Evolutionary conservation across 139 green algal species (phyloP), one percentile per base, ranked within the genome.

Genomic region (Chlamydomonas sp.): DNA sequence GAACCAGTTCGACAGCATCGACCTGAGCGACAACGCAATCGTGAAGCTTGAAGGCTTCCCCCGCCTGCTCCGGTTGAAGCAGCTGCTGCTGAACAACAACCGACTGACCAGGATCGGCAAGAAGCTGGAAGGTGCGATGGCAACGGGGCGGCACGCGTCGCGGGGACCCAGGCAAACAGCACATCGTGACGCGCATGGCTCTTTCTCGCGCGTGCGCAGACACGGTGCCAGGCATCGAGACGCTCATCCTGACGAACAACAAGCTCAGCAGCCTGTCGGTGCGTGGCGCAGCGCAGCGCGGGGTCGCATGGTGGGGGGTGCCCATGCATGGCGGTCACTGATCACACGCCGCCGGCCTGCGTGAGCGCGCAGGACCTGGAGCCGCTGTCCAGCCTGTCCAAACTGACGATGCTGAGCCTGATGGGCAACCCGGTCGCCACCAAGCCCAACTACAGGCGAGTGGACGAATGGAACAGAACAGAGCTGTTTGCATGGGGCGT

Each of bases 1-100:
- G 92, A 95, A 99, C 79, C 91, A 98, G 65, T 99, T 97, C 72
- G 94, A 97, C 75, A 90, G 80, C 71, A 96, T 98, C 62, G 95
- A 99, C 78, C 70, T 99, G 8, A 93, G 87, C 4, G 92, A 97
- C 78, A 99, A 99, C 73, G 89, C 90, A 2, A 93, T 99, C 34
- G 85, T 95, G 30, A 86, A 87, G 35, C 80, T 99, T 65, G 95
- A 98, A 50, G 92, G 90, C 48, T 98, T 99, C 65, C 90, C 94
- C 1, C 79, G 86, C 64, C 86, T 99, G 48, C 83, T 62, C 2
- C 71, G 93, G 16, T 71, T 98, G 24, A 89, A 86, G 58, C 74
- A 92, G 69, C 76, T 97, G 28, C 73, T 96, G 34, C 76, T 89
- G 28, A 97, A 91, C 80, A 97, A 97, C 83, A 99, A 99, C 79